phyloP scores from a whole-genome alignment of 2,329 filamentous ascomycete genomes.

The Sporothrix humicola region DNA sequence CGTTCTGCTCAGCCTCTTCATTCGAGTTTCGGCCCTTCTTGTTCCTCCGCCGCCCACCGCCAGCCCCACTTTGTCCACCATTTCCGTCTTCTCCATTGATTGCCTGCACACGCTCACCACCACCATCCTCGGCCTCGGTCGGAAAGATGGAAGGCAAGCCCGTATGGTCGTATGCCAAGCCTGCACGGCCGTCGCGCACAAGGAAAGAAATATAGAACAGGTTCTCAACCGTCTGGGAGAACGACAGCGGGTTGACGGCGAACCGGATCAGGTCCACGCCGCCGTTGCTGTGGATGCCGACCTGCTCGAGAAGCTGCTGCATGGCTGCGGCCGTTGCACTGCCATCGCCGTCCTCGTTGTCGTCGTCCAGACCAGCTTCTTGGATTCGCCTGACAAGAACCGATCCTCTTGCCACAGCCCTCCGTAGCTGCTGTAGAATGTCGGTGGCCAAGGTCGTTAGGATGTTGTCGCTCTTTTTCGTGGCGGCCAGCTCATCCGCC shows the following conservation, averaged over 20 bases:
- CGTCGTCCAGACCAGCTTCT: slow-evolving; percentile 48
- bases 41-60: background rate
- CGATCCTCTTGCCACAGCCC: slow-evolving; percentile 55
- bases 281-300: slow-evolving; percentile 69
- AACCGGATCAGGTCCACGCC: slow-evolving; percentile 84
- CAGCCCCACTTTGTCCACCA: background rate
- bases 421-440: slow-evolving; percentile 68
- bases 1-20: slow-evolving; percentile 49
- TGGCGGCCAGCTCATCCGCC: slow-evolving; percentile 73
- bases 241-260: slow-evolving; percentile 86
- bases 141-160: slow-evolving; percentile 68
- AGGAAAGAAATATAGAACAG: slow-evolving; percentile 96
- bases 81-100: background rate
- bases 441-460: slow-evolving; percentile 74
- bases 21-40: slow-evolving; percentile 46
- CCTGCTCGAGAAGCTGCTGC: slow-evolving; percentile 58
- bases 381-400: slow-evolving; percentile 50
- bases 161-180: slow-evolving; percentile 73
- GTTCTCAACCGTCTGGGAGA: slow-evolving; percentile 95
- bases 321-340: slow-evolving; percentile 38
- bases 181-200: slow-evolving; percentile 81
- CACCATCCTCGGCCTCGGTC: slow-evolving; percentile 11
- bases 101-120: slow-evolving; percentile 14
- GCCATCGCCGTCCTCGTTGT: slow-evolving; percentile 51
- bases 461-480: slow-evolving; percentile 69